These are phyloP conservation scores for Blakeslea trispora DNA, from an alignment of 371 early-diverging fungal species.

Conservation along the genomic window DNA sequence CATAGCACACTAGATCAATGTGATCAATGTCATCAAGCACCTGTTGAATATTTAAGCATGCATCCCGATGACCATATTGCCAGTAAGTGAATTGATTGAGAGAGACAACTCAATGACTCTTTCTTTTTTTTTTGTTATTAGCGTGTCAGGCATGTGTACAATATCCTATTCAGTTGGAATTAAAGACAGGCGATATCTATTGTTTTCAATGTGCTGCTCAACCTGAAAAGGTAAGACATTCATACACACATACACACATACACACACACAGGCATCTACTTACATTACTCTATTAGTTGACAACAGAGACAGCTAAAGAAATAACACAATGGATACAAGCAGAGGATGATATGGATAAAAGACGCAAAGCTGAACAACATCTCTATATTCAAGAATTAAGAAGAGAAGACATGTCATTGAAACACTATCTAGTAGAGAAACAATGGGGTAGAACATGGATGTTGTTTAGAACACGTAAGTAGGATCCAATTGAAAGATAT, in stretches of 20 bases:
- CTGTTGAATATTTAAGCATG: constrained; percentile 31
- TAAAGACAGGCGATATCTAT: constrained; percentile 23
- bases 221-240: constrained; percentile 18
- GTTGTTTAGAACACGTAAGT: constrained; percentile 52
- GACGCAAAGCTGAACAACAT: constrained; percentile 46
- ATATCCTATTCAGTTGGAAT: constrained; percentile 34
- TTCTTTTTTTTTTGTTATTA: background rate
- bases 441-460: constrained; percentile 49
- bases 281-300: too few relatives aligned
- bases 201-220: constrained; percentile 31
- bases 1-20: constrained; percentile 22
- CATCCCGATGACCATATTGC: constrained; percentile 16
- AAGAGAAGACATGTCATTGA: constrained; percentile 45
- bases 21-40: constrained; percentile 30
- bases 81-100: constrained; percentile 17
- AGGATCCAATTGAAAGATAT: background rate
- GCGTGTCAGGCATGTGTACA: constrained; percentile 32
- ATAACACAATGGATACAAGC: too few relatives aligned
- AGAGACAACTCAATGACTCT: too few relatives aligned
- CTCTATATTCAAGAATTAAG: constrained; percentile 49
- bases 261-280: too few relatives aligned
- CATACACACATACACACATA: too few relatives aligned
- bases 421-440: constrained; percentile 45
- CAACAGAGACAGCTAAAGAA: too few relatives aligned
- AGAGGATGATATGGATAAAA: constrained; percentile 34